Evolutionary conservation across 108 stramenopile species (phyloP), one percentile per base, ranked within the genome.

Genomic region (Fragilaria crotonensis): DNA sequence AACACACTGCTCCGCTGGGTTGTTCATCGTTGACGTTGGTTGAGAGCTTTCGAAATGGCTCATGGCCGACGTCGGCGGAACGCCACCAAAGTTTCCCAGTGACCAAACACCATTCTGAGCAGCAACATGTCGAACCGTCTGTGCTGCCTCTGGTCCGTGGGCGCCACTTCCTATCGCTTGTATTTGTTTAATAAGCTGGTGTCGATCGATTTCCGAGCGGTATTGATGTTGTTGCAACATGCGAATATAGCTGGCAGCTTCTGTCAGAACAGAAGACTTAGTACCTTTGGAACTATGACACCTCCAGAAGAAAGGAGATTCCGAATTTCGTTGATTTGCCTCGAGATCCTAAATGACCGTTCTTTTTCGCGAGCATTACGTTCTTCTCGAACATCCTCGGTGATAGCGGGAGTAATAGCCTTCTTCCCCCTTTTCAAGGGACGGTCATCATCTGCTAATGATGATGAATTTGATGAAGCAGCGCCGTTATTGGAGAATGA

Each of bases 351-450:
- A 60, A 86, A 85, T 63, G 85, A 87, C 49, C 91, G 70, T 48
- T 89, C 88, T 66, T 93, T 93, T 59, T 93, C 91, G 14, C 91
- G 73, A 31, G 80, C 81, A 63, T 93, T 93, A 1, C 91, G 77
- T 73, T 93, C 87, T 54, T 87, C 81, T 7, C 90, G 72, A 48
- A 80, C 88, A 25, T 36, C 26, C 0, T 79, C 80, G 32, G 23
- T 26, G 18, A 52, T 26, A n/a, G n/a, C n/a, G n/a, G n/a, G n/a
- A n/a, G n/a, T n/a, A n/a, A n/a, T n/a, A n/a, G n/a, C n/a, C 2
- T 23, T 23, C 51, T 52, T 52, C 2, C 2, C 2, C 27, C 23
- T 25, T 23, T 52, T 52, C 1, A 26, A 26, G n/a, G n/a, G n/a
- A n/a, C n/a, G n/a, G n/a, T n/a, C n/a, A n/a, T n/a, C n/a, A n/a